Evolutionary conservation across 768 basidiomycete genomes (phyloP).

Genomic region (Podaxis mareebaensis): DNA sequence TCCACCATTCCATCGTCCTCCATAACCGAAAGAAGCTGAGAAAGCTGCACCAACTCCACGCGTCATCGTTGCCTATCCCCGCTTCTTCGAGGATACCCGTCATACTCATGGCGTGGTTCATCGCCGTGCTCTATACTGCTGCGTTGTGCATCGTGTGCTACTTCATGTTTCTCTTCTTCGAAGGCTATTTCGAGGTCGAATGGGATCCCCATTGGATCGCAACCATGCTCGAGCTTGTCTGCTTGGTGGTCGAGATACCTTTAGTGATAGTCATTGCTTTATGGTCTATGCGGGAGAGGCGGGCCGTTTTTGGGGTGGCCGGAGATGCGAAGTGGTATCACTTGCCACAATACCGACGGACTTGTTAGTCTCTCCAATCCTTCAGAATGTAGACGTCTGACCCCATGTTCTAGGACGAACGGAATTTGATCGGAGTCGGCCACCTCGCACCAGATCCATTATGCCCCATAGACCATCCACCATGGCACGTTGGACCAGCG

Average conservation of each 20-base stretch:
- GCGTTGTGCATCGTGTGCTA: background rate
- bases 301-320: background rate
- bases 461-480: background rate
- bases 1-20: background rate
- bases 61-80: background rate
- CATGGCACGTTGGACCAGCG: too few relatives aligned
- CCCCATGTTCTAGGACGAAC: background rate
- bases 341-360: background rate
- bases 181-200: background rate
- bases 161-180: background rate
- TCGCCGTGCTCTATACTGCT: background rate
- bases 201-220: background rate
- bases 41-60: background rate
- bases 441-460: background rate
- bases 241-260: background rate
- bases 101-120: background rate
- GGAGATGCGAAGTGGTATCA: background rate
- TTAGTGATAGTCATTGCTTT: background rate
- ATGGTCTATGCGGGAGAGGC: constrained; percentile 2
- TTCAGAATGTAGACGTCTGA: background rate
- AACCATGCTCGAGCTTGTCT: background rate
- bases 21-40: background rate
- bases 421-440: background rate
- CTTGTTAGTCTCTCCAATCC: background rate
- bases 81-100: background rate